Evolutionary conservation across 2,329 filamentous ascomycete genomes (phyloP), one percentile per base, ranked within the genome.

Genomic region (Acrodontium crateriforme): DNA sequence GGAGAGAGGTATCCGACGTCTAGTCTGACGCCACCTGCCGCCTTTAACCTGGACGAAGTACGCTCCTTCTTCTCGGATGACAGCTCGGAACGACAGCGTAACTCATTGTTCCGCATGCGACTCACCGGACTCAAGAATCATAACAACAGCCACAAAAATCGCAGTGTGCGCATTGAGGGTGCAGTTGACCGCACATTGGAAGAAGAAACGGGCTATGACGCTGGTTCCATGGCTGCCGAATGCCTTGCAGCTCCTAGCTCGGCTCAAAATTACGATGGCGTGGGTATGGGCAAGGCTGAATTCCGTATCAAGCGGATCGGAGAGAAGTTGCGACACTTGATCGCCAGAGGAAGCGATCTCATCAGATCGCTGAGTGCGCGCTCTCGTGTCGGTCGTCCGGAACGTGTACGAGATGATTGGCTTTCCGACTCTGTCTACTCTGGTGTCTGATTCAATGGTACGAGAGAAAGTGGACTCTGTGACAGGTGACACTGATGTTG

Each of bases 1-100:
- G 61, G 62, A 21, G 62, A 65, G 32, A 58, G 62, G 15, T 65
- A 65, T 39, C 62, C 62, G 15, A 62, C 57, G 7, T 59, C 57
- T 28, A 54, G 54, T 25, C 46, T 63, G 17, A 56, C 52, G 11
- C 56, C 60, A 23, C 61, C 62, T 8, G 45, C 50, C 17, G 45
- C 45, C 30, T 42, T 53, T 31, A 51, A 56, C 28, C 41, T 60
- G 13, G 54, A 56, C 29, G 55, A 59, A 36, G 49, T 55, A 11
- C 49, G 53, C 18, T 56, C 53, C 29, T 58, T 55, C 47, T 59
- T 59, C 42, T 56, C 53, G 6, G 56, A 59, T 35, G 49, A 57
- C 37, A 54, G 49, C 34, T 49, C 48, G 11, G 46, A 49, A 28
- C 30, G 41, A 25, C 32, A 44, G 34, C 41, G 44, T 13, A 46